phyloP scores from a whole-genome alignment of 176 grass and related monocot genomes.

The Paspalum notatum region DNA sequence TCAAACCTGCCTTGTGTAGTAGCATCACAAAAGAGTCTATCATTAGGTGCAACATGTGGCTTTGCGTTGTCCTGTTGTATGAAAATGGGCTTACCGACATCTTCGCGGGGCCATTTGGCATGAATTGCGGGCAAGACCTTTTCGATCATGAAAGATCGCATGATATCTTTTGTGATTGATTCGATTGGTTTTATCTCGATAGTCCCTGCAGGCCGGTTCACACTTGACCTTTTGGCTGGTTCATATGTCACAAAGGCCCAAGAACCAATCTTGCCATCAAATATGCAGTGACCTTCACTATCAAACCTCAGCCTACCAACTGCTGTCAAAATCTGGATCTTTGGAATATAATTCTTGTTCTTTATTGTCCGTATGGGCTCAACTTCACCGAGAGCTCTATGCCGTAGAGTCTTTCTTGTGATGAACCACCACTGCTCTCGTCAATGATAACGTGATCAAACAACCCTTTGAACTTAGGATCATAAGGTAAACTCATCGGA shows the following conservation, averaged over 20 bases:
- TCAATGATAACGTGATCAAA: background rate
- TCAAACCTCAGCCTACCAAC: background rate
- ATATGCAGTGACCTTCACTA: background rate
- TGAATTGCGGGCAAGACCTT: background rate
- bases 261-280: background rate
- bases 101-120: background rate
- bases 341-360: background rate
- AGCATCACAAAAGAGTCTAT: background rate
- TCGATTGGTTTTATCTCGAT: background rate
- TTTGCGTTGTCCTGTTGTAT: background rate
- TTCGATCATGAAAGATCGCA: background rate
- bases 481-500: background rate
- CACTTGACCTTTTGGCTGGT: background rate
- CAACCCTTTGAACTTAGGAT: background rate
- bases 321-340: background rate
- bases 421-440: background rate
- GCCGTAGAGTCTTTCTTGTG: background rate
- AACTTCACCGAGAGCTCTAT: background rate
- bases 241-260: background rate
- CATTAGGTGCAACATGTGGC: background rate
- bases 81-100: background rate
- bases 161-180: background rate
- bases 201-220: background rate
- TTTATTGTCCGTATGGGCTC: background rate
- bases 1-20: background rate